Percentiles rank a stretch among this genome's conserved stretches.
phyloP scores from a whole-genome alignment of 1,139 yeast species.

The Nadsonia starkeyi-henricii region DNA sequence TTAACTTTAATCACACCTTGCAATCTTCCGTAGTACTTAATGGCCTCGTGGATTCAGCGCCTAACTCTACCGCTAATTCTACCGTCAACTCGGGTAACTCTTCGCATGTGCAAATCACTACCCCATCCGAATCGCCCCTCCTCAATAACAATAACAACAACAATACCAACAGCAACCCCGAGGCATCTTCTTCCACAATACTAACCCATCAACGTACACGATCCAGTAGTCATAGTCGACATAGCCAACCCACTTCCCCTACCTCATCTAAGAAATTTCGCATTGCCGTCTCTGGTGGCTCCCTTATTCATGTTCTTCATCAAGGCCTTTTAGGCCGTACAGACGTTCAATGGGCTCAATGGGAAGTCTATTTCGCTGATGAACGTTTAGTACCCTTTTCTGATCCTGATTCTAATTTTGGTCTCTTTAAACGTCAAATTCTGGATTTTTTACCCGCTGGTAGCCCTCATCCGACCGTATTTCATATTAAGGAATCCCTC shows the following conservation, averaged over 20 bases:
- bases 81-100: too few relatives aligned
- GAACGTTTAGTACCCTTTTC: conserved; percentile 88
- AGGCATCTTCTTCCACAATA: too few relatives aligned
- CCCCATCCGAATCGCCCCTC: too few relatives aligned
- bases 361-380: conserved; percentile 96
- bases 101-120: too few relatives aligned
- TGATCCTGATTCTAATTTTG: conserved; percentile 76
- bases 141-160: too few relatives aligned
- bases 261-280: conserved; percentile 35
- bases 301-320: conserved; percentile 68
- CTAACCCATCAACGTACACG: too few relatives aligned
- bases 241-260: background rate
- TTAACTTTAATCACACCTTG: too few relatives aligned
- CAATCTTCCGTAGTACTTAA: too few relatives aligned
- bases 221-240: too few relatives aligned
- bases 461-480: conserved; percentile 52
- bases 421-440: conserved; percentile 69
- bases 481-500: conserved; percentile 66
- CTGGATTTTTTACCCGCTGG: conserved; percentile 47
- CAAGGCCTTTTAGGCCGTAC: conserved; percentile 68
- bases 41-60: too few relatives aligned
- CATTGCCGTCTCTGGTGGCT: conserved; percentile 88
- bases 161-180: too few relatives aligned
- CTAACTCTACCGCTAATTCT: too few relatives aligned
- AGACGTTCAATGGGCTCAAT: conserved; percentile 77